Evolutionary conservation across 2,329 filamentous ascomycete genomes (phyloP), one percentile per base, ranked within the genome.

Genomic region (Pseudocercospora musae): DNA sequence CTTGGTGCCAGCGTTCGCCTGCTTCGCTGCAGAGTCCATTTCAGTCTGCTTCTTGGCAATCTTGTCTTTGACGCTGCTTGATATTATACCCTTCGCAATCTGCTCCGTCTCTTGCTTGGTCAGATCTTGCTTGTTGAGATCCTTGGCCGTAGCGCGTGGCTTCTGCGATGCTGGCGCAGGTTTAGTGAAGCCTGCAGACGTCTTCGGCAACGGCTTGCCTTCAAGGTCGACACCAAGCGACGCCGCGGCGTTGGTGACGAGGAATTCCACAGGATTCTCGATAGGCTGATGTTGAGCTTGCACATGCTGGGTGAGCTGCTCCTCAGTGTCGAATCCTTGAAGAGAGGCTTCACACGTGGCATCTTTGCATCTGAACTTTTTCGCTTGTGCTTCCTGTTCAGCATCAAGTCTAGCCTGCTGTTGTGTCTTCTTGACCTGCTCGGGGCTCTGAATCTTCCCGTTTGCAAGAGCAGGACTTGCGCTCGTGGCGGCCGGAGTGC

Each of bases 241-340:
- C 20, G 29, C 62, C 2, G 63, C 79, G 64, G 85, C 78, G 46
- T 79, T 82, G 6, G 84, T 81, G 6, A 87, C 68, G 25, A 82
- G 80, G 70, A 81, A 88, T n/a, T 81, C 77, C 29, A 87, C 74
- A 31, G 84, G 81, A 70, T 88, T 79, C 4, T 80, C 82, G 40
- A 87, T 79, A 55, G 76, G 75, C 65, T 80, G 79, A 71, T 88
- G 86, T 18, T 74, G 77, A 21, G 84, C 80, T 55, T 80, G 79
- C 25, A 80, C 72, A 66, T 88, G 86, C 42, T 80, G 79, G 33
- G 84, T 80, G 58, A 88, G 74, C 56, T 68, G 67, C 25, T 64
- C 66, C 42, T 69, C 65, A 1, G 80, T 83, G 5, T 80, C 74
- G 62, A 87, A 87, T 3, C 85, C 85, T 62, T 79, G 80, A 58